Evolutionary conservation across 352 stramenopile species (phyloP), one percentile per base, ranked within the genome.

Genomic region (Phytophthora fragariaefolia): DNA sequence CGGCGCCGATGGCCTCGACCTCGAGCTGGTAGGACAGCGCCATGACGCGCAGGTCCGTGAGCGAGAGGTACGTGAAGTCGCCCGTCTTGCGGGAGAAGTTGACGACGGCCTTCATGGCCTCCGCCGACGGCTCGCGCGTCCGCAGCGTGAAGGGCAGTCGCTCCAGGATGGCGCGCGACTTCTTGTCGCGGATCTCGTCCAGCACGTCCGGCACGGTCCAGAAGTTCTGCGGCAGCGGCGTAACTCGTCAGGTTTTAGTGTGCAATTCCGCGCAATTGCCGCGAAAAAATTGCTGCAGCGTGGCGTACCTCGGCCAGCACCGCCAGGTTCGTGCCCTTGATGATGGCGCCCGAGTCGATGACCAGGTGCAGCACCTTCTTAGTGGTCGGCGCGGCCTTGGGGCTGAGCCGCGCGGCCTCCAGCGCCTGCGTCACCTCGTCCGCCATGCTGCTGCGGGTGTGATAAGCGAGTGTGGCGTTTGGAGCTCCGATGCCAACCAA

Each of bases 161-260:
- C 46, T 93, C 80, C 34, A 96, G 61, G 46, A 91, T 74, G 13
- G 72, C 73, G 18, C 89, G 84, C 26, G 89, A 83, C 45, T 85
- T 87, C 61, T 87, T 88, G 69, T 96, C 89, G 13, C 88, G 87
- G 56, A 96, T 96, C 53, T 96, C 89, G 28, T 73, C 63, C 47
- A 96, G 57, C 60, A 96, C 89, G 78, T 96, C 89, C 4, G 82
- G 84, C 17, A 93, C 87, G 0, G 89, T 95, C 87, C 87, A 96
- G 34, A 95, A 93, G 68, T 93, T 93, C 79, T 80, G 54, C 8
- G 4, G 59, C 23, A 49, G 7, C 1, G 9, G 57, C 17, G 42
- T 26, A 73, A 64, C 48, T 26, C 43, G 23, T 67, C 26, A 68
- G 55, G 51, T 63, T 60, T 26, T 52, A 13, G 17, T 30, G 2